Evolutionary conservation across 257 asterid genomes (phyloP).

Genomic region (Dorcoceras hygrometricum): DNA sequence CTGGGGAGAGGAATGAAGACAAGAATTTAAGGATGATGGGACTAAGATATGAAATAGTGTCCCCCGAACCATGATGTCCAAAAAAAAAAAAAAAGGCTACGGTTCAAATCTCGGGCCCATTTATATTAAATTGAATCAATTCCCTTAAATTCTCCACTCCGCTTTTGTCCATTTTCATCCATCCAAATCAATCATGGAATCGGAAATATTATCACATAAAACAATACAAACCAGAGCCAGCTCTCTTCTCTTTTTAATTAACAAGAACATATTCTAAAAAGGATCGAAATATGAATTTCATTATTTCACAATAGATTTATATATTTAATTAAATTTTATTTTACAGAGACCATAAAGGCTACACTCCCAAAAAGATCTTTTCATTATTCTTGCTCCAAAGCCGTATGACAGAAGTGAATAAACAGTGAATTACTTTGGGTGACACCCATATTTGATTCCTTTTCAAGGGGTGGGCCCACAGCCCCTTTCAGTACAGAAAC

Average conservation of each 20-base stretch:
- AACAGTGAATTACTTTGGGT: conserved; percentile 33
- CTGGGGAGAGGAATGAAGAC: not conserved
- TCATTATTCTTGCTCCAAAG: not conserved
- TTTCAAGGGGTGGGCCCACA: conserved; percentile 28
- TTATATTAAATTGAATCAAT: conserved; percentile 19
- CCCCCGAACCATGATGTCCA: conserved; percentile 23
- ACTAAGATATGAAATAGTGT: conserved; percentile 26
- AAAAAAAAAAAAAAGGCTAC: conserved; percentile 1
- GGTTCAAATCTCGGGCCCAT: conserved; percentile 17
- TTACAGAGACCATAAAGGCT: too few relatives aligned
- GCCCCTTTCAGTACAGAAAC: conserved; percentile 21
- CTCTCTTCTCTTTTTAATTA: too few relatives aligned
- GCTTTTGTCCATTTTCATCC: conserved; percentile 18
- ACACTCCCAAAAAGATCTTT: too few relatives aligned
- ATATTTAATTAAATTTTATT: too few relatives aligned
- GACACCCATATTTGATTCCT: conserved; percentile 3
- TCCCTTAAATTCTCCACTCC: not conserved
- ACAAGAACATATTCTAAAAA: too few relatives aligned
- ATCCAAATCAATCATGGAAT: not conserved
- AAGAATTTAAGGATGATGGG: conserved; percentile 28
- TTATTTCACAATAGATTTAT: too few relatives aligned
- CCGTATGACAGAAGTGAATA: not conserved
- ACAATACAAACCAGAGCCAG: too few relatives aligned
- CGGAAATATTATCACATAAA: too few relatives aligned
- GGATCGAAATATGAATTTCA: too few relatives aligned